Percentiles rank a stretch among this genome's conserved stretches.
phyloP scores from a whole-genome alignment of 331 rosid genomes.

The Cydonia oblonga region DNA sequence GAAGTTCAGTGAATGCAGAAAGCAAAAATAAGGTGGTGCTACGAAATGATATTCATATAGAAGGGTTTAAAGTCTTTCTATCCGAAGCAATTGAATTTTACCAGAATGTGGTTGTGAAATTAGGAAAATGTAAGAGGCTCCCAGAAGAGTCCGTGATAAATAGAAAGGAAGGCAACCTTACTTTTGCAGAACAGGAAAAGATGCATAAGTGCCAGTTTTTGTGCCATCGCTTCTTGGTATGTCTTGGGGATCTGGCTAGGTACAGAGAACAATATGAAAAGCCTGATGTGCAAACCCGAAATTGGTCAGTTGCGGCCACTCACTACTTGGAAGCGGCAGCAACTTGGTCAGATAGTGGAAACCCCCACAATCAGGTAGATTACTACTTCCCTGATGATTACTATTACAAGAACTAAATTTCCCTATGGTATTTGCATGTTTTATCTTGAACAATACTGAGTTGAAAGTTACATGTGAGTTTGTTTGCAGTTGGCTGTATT shows the following conservation, averaged over 20 bases:
- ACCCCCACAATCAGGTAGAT: constrained; percentile 90
- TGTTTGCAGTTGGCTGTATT: constrained; percentile 78
- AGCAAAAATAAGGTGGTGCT: constrained; percentile 16
- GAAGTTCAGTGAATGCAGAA: constrained; percentile 33
- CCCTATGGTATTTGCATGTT: neutral
- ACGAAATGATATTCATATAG: constrained; percentile 21
- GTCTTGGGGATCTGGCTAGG: constrained; percentile 91
- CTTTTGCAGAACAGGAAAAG: constrained; percentile 37
- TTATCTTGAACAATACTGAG: neutral
- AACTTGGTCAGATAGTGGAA: constrained; percentile 94
- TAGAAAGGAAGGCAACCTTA: constrained; percentile 19
- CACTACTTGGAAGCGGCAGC: constrained; percentile 80
- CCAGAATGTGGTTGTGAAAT: constrained; percentile 47
- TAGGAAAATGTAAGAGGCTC: constrained; percentile 42
- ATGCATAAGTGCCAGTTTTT: constrained; percentile 55
- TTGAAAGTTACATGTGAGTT: constrained; percentile 10
- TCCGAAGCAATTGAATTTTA: constrained; percentile 69
- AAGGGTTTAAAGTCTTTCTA: constrained; percentile 54
- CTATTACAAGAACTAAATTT: neutral
- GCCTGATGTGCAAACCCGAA: constrained; percentile 36
- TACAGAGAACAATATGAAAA: constrained; percentile 73
- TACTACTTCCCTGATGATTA: neutral
- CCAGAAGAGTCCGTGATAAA: constrained; percentile 43
- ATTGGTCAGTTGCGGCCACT: constrained; percentile 84
- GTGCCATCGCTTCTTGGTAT: constrained; percentile 85